Evolutionary conservation across 2,329 filamentous ascomycete genomes (phyloP).

Genomic region (Scedosporium dehoogii): DNA sequence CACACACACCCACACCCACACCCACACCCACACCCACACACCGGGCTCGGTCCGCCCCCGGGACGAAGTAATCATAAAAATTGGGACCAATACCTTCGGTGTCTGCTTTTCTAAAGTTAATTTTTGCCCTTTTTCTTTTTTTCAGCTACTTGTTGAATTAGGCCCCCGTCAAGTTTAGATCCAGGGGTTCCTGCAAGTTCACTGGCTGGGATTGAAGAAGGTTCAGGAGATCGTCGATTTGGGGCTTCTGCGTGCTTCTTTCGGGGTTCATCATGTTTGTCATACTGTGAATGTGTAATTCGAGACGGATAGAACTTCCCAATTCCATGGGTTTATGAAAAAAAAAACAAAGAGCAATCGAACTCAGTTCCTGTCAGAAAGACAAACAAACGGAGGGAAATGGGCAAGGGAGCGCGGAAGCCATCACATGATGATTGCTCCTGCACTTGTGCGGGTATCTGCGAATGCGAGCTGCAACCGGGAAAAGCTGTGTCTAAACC

Average conservation of each 20-base stretch:
- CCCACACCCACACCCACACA: not conserved
- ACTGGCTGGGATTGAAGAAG: no score
- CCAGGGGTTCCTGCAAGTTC: no score
- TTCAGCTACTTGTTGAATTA: no score
- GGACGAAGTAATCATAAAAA: not conserved
- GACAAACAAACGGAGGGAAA: not conserved
- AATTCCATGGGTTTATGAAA: no score
- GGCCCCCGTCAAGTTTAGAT: no score
- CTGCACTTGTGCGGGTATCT: not conserved
- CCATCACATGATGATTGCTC: not conserved
- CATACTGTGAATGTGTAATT: no score
- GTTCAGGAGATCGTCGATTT: no score
- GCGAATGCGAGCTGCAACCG: not conserved
- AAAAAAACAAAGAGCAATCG: not conserved
- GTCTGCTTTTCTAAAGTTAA: not conserved
- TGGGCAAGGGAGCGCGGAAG: not conserved
- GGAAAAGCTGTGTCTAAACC: not conserved
- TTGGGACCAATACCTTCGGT: not conserved
- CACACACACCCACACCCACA: no score
- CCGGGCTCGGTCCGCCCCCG: not conserved
- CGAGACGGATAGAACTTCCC: no score
- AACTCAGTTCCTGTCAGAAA: not conserved
- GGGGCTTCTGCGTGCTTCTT: no score
- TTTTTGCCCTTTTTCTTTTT: no score
- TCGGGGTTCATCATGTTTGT: no score